These are phyloP conservation scores for Pythium aristosporum DNA, from an alignment of 352 stramenopile genomes.

Conservation along the genomic window DNA sequence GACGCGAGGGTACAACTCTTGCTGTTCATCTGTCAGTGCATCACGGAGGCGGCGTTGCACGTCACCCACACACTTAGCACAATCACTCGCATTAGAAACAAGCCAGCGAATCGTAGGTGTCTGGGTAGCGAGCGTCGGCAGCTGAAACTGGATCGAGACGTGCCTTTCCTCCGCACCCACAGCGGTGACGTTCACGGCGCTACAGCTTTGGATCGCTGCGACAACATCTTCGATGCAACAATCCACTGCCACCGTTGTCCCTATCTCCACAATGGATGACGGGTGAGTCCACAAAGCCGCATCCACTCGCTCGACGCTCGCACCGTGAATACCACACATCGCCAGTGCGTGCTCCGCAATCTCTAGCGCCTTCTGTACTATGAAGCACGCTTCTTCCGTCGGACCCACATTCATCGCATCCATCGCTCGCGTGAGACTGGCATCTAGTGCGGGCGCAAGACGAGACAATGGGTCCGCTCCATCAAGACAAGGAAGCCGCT, in stretches of 20 bases:
- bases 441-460: neutral
- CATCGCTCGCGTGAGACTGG: slow-evolving; percentile 9
- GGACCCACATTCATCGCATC: slow-evolving; percentile 9
- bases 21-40: neutral
- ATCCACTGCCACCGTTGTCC: neutral
- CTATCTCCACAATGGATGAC: slow-evolving; percentile 17
- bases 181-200: neutral
- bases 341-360: slow-evolving; percentile 6
- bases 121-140: neutral
- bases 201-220: neutral
- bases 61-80: neutral
- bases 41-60: slow-evolving; percentile 2
- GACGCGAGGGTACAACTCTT: slow-evolving; percentile 3
- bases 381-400: slow-evolving; percentile 15
- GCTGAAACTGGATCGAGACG: slow-evolving; percentile 11
- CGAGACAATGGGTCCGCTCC: neutral
- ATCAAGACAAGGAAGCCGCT: slow-evolving; percentile 2
- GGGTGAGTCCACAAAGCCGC: slow-evolving; percentile 14
- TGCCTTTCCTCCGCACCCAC: neutral
- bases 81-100: neutral
- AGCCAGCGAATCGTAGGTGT: slow-evolving; percentile 16
- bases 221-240: neutral
- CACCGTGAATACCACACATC: neutral
- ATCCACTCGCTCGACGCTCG: slow-evolving; percentile 10
- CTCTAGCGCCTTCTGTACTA: neutral